Evolutionary conservation across 371 early-diverging fungal genomes (phyloP), one percentile per base, ranked within the genome.

Genomic region (Coemansia sp.): DNA sequence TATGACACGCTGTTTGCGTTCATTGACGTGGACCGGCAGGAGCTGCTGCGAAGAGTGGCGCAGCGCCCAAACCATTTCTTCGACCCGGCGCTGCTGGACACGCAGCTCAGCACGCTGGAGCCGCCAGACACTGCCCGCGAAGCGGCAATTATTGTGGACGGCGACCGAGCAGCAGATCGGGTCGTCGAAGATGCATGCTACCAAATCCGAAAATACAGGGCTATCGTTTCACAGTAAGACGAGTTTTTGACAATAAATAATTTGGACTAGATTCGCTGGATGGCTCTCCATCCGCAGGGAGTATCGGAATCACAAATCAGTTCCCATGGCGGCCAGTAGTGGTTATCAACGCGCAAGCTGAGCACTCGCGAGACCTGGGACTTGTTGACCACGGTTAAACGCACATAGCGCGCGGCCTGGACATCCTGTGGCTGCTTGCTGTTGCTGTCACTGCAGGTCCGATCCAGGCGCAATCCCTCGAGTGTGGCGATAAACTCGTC

Each of bases 311-410:
- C 84, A 9, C 72, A 79, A 14, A 85, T 56, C 43, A 91, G 74
- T 67, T 86, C 82, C 80, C 86, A 87, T 0, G 87, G 80, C 4
- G 83, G 83, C 90, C 90, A 90, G 63, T 87, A 90, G 69, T 87
- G 88, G 20, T 84, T 75, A 79, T 89, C 90, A 34, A 88, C 55
- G 45, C 87, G 86, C 64, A 90, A 67, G 36, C 88, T 87, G 34
- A 86, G 81, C 35, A 90, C 88, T 6, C 82, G 80, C 0, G 85
- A 82, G 5, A 81, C 81, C 31, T 69, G 77, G 20, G 79, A 81
- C 9, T 87, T 80, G 52, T 83, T 84, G 35, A 86, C 81, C 3
- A 87, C 88, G 57, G 85, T 89, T 69, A 90, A 76, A 0, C 90
- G 84, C 38, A 90, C 79, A 61, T 89, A 90, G 3, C 83, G 85